Evolutionary conservation across 768 basidiomycete genomes (phyloP).

Genomic region (Pleurotus ostreatus): DNA sequence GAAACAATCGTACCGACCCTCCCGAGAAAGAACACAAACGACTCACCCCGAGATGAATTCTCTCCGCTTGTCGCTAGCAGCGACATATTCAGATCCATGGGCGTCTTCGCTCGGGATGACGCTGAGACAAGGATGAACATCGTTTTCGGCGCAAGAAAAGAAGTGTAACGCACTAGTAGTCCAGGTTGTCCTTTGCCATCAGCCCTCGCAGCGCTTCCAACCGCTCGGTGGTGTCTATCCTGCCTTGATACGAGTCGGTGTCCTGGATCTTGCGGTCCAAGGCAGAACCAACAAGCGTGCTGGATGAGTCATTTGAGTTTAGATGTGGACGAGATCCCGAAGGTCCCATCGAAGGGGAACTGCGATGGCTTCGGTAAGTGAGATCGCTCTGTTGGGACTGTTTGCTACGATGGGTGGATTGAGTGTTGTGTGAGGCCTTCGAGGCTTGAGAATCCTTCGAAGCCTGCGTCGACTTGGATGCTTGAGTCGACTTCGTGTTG

Average conservation of each 20-base stretch:
- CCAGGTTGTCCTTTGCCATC: conserved; percentile 65
- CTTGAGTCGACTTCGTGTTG: conserved; percentile 35
- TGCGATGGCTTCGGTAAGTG: conserved; percentile 12
- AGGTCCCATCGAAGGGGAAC: conserved; percentile 16
- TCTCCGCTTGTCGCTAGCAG: conserved; percentile 69
- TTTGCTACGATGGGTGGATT: conserved; percentile 14
- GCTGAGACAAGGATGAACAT: conserved; percentile 29
- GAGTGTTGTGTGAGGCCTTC: not conserved
- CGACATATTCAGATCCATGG: conserved; percentile 81
- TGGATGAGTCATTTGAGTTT: conserved; percentile 59
- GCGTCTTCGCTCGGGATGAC: conserved; percentile 78
- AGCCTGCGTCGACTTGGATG: conserved; percentile 29
- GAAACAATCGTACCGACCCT: conserved; percentile 42
- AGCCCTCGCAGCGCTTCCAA: conserved; percentile 58
- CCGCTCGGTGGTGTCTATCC: conserved; percentile 54
- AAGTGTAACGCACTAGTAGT: conserved; percentile 63
- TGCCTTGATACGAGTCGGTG: conserved; percentile 46
- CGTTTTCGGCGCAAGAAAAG: not conserved
- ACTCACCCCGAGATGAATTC: conserved; percentile 75
- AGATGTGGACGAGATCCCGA: conserved; percentile 34
- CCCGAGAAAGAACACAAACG: not conserved
- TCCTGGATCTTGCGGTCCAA: conserved; percentile 68
- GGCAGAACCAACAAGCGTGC: conserved; percentile 74
- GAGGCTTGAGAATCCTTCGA: conserved; percentile 15
- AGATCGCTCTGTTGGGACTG: conserved; percentile 11